Evolutionary conservation across 1,284 basidiomycete genomes (phyloP).

Genomic region (Leccinum pallidistipes): DNA sequence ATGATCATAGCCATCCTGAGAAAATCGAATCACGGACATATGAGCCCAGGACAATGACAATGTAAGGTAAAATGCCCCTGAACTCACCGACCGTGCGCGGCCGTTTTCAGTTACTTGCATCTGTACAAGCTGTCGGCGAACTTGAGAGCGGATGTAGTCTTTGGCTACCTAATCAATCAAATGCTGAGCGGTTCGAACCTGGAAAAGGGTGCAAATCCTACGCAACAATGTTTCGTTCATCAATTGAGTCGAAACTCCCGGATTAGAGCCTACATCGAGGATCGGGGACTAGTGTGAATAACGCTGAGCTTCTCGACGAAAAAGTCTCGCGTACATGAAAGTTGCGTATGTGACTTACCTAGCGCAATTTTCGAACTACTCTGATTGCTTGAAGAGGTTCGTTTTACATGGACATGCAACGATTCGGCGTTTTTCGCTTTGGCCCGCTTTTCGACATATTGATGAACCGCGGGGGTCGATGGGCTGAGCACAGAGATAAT

Average conservation of each 20-base stretch:
- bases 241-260: neutral
- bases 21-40: conserved; percentile 1
- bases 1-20: conserved; percentile 94
- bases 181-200: conserved; percentile 90
- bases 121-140: conserved; percentile 96
- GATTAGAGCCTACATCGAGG: conserved; percentile 71
- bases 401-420: conserved; percentile 49
- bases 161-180: conserved; percentile 95
- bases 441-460: conserved; percentile 85
- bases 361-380: conserved; percentile 3
- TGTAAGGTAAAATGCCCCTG: neutral
- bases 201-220: conserved; percentile 95
- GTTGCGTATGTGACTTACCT: conserved; percentile 90
- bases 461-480: conserved; percentile 10
- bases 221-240: conserved; percentile 10
- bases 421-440: conserved; percentile 91
- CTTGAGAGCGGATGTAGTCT: conserved; percentile 75
- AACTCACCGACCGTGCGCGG: conserved; percentile 85
- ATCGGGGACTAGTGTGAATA: conserved; percentile 95
- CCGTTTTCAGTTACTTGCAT: conserved; percentile 95
- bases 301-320: conserved; percentile 96
- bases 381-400: neutral
- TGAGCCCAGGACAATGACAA: neutral
- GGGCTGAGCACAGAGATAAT: conserved; percentile 7
- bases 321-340: conserved; percentile 98